Percentiles rank a stretch among this genome's conserved stretches.
These are phyloP conservation scores for Aschersonia sp. DNA, from an alignment of 2,329 filamentous ascomycete genomes.

Conservation along the genomic window DNA sequence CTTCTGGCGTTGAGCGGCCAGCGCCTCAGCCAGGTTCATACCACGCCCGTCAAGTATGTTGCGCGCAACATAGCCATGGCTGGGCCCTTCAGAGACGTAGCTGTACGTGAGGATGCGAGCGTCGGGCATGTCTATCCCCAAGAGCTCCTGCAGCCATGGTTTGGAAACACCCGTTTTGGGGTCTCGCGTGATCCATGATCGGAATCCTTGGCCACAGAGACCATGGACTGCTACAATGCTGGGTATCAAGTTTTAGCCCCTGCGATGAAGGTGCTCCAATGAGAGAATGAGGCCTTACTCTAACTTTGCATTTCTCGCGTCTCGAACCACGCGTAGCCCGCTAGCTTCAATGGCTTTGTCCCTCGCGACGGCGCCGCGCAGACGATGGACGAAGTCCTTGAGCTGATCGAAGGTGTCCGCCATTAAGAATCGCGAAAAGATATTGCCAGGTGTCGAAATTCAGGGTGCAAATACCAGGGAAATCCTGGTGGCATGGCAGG, in stretches of 20 bases:
- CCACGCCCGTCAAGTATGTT: constrained; percentile 12
- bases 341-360: constrained; percentile 5
- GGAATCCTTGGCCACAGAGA: constrained; percentile 12
- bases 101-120: constrained; percentile 13
- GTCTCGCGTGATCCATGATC: constrained; percentile 11
- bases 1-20: constrained; percentile 6
- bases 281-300: constrained; percentile 6
- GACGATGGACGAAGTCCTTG: constrained; percentile 9
- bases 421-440: constrained; percentile 3
- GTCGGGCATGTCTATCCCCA: constrained; percentile 10
- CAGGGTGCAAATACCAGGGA: background rate
- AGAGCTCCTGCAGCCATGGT: constrained; percentile 11
- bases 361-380: constrained; percentile 9
- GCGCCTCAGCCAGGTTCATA: constrained; percentile 9
- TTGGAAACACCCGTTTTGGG: constrained; percentile 7
- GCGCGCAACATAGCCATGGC: constrained; percentile 10
- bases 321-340: constrained; percentile 9
- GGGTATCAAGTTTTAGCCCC: background rate
- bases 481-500: background rate
- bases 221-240: constrained; percentile 15
- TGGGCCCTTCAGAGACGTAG: constrained; percentile 9
- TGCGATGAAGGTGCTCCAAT: background rate
- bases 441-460: background rate
- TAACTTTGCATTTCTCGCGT: constrained; percentile 10
- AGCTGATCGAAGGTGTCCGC: constrained; percentile 9